Evolutionary conservation across 2,329 filamentous ascomycete species (phyloP).

Genomic region (Sclerotinia spermophila): DNA sequence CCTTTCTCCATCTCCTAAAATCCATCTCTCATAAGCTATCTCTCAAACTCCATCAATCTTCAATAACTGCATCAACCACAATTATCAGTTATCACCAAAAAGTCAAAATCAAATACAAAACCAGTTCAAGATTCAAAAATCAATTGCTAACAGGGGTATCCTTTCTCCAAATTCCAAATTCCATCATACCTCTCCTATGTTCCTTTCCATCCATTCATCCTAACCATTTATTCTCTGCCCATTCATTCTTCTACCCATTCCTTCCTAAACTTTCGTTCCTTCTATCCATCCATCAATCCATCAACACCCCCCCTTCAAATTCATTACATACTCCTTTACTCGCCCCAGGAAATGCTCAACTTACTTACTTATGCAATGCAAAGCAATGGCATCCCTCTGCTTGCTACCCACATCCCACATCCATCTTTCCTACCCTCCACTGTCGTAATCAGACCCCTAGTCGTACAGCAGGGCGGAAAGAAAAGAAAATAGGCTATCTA

Average conservation of each 20-base stretch:
- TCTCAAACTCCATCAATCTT: too few species aligned
- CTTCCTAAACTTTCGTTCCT: background rate
- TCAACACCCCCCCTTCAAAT: background rate
- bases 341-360: background rate
- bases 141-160: slow-evolving; percentile 5
- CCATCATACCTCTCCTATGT: background rate
- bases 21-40: too few species aligned
- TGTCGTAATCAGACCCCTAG: background rate
- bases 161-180: too few species aligned
- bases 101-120: background rate
- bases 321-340: background rate
- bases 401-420: too few species aligned
- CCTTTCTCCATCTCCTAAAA: too few species aligned
- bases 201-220: background rate
- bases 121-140: background rate
- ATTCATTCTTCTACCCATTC: too few species aligned
- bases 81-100: too few species aligned
- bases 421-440: background rate
- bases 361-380: background rate
- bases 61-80: too few species aligned
- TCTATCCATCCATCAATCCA: background rate
- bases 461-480: background rate
- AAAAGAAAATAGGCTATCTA: background rate
- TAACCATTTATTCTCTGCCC: too few species aligned
- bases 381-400: background rate